phyloP scores from a whole-genome alignment of 2,329 filamentous ascomycete genomes.

The Penicillium corylophilum region DNA sequence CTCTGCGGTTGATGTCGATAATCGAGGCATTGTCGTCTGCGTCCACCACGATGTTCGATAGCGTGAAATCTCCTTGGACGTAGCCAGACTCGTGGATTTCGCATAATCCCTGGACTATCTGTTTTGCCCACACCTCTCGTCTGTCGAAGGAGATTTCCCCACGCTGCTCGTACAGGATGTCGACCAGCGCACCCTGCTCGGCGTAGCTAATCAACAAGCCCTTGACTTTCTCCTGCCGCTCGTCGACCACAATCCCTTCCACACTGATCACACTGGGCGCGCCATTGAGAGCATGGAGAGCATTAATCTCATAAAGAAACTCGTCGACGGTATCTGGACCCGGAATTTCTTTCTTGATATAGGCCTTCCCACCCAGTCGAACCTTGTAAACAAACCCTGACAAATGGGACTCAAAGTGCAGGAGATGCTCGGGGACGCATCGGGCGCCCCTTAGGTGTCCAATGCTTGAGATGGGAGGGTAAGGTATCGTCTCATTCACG shows the following conservation, averaged over 20 bases:
- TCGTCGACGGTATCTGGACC: conserved; percentile 94
- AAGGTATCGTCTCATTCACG: conserved; percentile 88
- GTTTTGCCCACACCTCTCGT: conserved; percentile 82
- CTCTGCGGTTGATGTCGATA: conserved; percentile 95
- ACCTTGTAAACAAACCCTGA: conserved; percentile 98
- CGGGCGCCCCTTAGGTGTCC: conserved; percentile 60
- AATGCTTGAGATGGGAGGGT: conserved; percentile 71
- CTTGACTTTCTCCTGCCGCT: conserved; percentile 70
- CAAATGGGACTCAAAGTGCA: conserved; percentile 86
- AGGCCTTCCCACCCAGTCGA: conserved; percentile 61
- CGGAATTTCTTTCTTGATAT: conserved; percentile 98
- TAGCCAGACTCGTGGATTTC: conserved; percentile 96
- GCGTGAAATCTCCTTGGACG: conserved; percentile 94
- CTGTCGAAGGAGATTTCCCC: conserved; percentile 65
- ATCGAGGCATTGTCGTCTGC: conserved; percentile 82
- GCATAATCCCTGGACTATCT: conserved; percentile 84
- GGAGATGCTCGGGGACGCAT: conserved; percentile 66
- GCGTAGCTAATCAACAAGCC: conserved; percentile 88
- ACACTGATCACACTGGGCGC: conserved; percentile 80
- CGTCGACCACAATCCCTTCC: conserved; percentile 83
- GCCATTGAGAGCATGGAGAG: conserved; percentile 72
- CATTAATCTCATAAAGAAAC: conserved; percentile 96
- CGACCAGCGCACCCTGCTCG: conserved; percentile 80
- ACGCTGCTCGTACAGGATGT: conserved; percentile 80
- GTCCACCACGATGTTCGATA: conserved; percentile 96